Conservation (phyloP, 306 rosid genomes). For the Pterocarpus macrocarpus region DNA sequence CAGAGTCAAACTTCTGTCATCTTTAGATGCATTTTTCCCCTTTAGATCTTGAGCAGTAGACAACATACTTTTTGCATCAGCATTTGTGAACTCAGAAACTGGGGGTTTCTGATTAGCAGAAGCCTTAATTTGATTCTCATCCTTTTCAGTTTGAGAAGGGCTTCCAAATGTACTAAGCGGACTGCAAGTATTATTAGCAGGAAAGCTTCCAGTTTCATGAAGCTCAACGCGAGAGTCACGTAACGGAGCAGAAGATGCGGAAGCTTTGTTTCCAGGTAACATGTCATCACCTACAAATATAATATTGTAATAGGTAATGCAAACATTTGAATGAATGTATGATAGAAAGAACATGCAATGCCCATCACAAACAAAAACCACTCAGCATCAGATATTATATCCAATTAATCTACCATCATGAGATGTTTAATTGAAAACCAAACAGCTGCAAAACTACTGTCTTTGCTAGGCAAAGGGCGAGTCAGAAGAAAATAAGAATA, state of each 20-base stretch:
- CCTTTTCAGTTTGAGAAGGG: slow-evolving; percentile 45
- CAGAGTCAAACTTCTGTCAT: slow-evolving; percentile 47
- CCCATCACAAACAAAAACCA: slow-evolving; percentile 2
- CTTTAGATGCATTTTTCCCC: slow-evolving; percentile 54
- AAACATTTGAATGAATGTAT: slow-evolving; percentile 29
- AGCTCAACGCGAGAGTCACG: slow-evolving; percentile 53
- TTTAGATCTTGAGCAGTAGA: slow-evolving; percentile 55
- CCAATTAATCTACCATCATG: slow-evolving; percentile 26
- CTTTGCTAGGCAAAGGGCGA: not conserved
- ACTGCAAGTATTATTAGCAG: slow-evolving; percentile 46
- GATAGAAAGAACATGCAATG: slow-evolving; percentile 15
- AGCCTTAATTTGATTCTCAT: slow-evolving; percentile 48
- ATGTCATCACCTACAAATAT: slow-evolving; percentile 54
- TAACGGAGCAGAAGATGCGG: slow-evolving; percentile 52
- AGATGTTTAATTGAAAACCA: not conserved
- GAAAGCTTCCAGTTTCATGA: slow-evolving; percentile 55
- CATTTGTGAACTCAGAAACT: slow-evolving; percentile 49
- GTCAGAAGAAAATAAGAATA: not conserved
- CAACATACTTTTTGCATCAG: slow-evolving; percentile 43
- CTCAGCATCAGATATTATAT: slow-evolving; percentile 22
- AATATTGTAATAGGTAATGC: slow-evolving; percentile 30
- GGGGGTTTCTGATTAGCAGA: slow-evolving; percentile 50
- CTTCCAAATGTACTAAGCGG: slow-evolving; percentile 37
- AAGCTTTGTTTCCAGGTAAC: slow-evolving; percentile 51
- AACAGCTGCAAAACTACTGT: not conserved